A percentile compares a stretch with the other conserved stretches of the same genome.
These are phyloP conservation scores for Calonectria crousiana DNA, from an alignment of 2,329 filamentous ascomycete species.

Conservation along the genomic window DNA sequence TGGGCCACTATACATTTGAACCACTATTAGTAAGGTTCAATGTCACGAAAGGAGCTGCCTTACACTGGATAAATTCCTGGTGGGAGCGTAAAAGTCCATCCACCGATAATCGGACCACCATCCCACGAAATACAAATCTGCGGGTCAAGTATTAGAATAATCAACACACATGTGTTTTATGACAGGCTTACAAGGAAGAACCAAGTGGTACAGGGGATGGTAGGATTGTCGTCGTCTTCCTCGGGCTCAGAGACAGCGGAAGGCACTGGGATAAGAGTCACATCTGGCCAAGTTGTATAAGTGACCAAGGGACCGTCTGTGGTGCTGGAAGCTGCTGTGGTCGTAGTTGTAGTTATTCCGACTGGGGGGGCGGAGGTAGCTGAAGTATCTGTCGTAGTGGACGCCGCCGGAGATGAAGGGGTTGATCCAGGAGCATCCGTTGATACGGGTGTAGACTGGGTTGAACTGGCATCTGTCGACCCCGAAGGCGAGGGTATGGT, in stretches of 20 bases:
- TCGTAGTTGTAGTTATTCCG: background rate
- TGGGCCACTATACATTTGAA: slow-evolving; percentile 11
- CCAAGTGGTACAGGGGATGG: slow-evolving; percentile 19
- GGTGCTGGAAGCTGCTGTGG: background rate
- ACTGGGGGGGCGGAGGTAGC: background rate
- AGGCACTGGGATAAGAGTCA: slow-evolving; percentile 16
- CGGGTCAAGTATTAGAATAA: background rate
- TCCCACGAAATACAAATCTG: slow-evolving; percentile 24
- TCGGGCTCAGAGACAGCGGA: slow-evolving; percentile 10
- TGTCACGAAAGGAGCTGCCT: background rate
- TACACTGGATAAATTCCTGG: slow-evolving; percentile 26
- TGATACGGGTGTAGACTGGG: too few relatives aligned
- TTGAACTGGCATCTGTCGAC: background rate
- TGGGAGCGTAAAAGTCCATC: slow-evolving; percentile 17
- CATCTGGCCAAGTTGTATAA: slow-evolving; percentile 19
- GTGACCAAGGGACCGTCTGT: slow-evolving; percentile 20
- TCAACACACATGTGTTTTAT: background rate
- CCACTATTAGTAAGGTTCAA: background rate
- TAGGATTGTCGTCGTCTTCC: slow-evolving; percentile 4
- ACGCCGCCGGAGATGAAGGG: background rate
- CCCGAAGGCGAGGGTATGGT: background rate
- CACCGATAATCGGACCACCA: slow-evolving; percentile 11
- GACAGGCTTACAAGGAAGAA: slow-evolving; percentile 24
- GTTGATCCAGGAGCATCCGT: background rate
- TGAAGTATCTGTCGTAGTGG: background rate